A percentile compares a stretch with the other conserved stretches of the same genome.
These are phyloP conservation scores for Cladosporium sp. DNA, from an alignment of 2,329 filamentous ascomycete species.

Conservation along the genomic window DNA sequence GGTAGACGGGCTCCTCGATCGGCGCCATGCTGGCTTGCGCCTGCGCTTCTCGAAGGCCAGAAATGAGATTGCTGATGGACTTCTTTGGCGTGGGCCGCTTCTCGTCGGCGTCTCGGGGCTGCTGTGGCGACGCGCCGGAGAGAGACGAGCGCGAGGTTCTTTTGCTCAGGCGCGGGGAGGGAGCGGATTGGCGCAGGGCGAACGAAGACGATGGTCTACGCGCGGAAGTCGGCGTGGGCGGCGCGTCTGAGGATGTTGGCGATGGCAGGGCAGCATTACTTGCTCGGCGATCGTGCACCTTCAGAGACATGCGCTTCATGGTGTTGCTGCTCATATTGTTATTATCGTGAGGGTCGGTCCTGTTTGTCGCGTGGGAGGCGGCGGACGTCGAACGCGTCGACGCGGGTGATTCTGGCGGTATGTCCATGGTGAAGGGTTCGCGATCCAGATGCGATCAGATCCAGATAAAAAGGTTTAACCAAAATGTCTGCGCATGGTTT, in stretches of 20 bases:
- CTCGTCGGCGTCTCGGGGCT: constrained; percentile 25
- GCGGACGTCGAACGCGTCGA: constrained; percentile 11
- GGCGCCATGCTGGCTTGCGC: constrained; percentile 32
- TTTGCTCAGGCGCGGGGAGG: constrained; percentile 25
- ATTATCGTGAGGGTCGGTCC: constrained; percentile 9
- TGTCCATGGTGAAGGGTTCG: constrained; percentile 7
- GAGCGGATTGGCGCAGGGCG: constrained; percentile 17
- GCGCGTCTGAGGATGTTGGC: constrained; percentile 22
- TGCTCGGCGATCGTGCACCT: constrained; percentile 15
- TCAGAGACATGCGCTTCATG: constrained; percentile 17
- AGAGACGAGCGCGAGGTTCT: constrained; percentile 33
- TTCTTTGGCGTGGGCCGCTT: constrained; percentile 35
- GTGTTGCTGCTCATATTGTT: constrained; percentile 20
- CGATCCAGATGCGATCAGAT: not conserved
- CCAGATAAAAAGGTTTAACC: not conserved
- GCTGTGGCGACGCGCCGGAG: constrained; percentile 20
- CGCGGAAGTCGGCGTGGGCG: constrained; percentile 10
- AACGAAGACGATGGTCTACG: constrained; percentile 14
- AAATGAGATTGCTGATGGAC: constrained; percentile 37
- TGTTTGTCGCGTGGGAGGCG: constrained; percentile 11
- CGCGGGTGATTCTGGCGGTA: constrained; percentile 11
- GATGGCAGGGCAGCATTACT: constrained; percentile 7
- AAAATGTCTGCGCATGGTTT: constrained; percentile 1
- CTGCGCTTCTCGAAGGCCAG: constrained; percentile 36
- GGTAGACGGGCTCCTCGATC: constrained; percentile 34